Conservation (phyloP, 345 rosid species). For the Geranium brycei region DNA sequence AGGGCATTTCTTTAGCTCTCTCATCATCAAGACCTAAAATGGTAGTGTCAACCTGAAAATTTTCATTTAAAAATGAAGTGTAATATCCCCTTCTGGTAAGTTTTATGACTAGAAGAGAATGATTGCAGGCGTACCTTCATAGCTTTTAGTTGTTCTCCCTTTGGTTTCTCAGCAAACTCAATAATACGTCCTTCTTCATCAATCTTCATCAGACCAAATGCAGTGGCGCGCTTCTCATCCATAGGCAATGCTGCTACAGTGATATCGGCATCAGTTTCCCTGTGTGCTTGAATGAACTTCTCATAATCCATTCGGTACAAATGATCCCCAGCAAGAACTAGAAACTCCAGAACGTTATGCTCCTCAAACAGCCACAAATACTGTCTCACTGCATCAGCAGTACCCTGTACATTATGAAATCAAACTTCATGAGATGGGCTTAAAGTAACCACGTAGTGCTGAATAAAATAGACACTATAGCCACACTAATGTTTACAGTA, state of each 20-base stretch:
- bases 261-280: constrained; percentile 93
- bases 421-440: constrained; percentile 3
- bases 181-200: constrained; percentile 91
- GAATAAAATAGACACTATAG: not conserved
- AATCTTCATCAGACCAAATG: constrained; percentile 92
- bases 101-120: not conserved
- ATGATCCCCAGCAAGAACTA: constrained; percentile 97
- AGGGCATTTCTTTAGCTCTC: constrained; percentile 91
- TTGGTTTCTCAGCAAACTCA: constrained; percentile 91
- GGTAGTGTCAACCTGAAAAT: constrained; percentile 77
- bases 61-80: not conserved
- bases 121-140: constrained; percentile 41
- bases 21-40: constrained; percentile 85
- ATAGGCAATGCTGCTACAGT: constrained; percentile 96
- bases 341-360: constrained; percentile 81
- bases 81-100: not conserved
- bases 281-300: constrained; percentile 89
- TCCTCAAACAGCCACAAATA: constrained; percentile 95
- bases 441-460: not conserved
- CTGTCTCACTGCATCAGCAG: constrained; percentile 96
- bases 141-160: constrained; percentile 85
- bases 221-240: constrained; percentile 90
- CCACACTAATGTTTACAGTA: not conserved
- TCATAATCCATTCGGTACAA: constrained; percentile 96
- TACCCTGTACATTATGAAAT: constrained; percentile 38